A percentile compares a stretch with the other conserved stretches of the same genome.
These are phyloP conservation scores for Yarrowia yakushimensis DNA, from an alignment of 805 yeast genomes.

Conservation along the genomic window DNA sequence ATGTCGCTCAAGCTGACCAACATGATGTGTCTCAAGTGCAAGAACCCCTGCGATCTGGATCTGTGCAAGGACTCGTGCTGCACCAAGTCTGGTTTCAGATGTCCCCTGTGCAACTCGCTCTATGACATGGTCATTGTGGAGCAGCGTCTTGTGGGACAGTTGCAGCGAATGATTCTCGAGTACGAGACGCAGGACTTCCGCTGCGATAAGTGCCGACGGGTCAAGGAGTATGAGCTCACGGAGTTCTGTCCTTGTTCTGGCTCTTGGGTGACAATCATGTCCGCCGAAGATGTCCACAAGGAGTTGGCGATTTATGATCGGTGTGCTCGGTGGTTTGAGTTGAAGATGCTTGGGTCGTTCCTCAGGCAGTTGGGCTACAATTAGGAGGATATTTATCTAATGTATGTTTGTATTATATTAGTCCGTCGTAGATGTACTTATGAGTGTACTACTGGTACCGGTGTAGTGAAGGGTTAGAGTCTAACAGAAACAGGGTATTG, in stretches of 20 bases:
- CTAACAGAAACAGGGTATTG: too few relatives aligned
- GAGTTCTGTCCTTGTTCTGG: conserved; percentile 87
- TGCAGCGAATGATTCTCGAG: conserved; percentile 51
- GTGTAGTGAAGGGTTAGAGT: not conserved
- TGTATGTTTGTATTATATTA: not conserved
- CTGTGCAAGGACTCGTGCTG: conserved; percentile 61
- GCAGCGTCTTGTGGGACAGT: conserved; percentile 68
- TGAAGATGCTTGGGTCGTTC: conserved; percentile 15
- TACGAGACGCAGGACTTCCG: conserved; percentile 76
- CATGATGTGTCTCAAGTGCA: conserved; percentile 77
- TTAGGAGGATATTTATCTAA: not conserved
- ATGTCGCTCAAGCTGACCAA: conserved; percentile 62
- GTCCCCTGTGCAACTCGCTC: conserved; percentile 61
- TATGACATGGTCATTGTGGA: conserved; percentile 71
- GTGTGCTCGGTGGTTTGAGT: conserved; percentile 17
- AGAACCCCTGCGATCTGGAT: conserved; percentile 69
- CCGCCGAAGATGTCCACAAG: conserved; percentile 44
- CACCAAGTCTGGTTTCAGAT: conserved; percentile 46
- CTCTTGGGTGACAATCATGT: conserved; percentile 60
- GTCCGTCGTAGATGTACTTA: not conserved
- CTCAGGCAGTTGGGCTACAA: conserved; percentile 7
- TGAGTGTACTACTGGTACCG: not conserved
- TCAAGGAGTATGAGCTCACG: conserved; percentile 66
- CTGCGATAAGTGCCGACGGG: conserved; percentile 70
- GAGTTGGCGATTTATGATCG: conserved; percentile 46